Conservation (phyloP, 2,329 filamentous ascomycete species). For the Fusarium nelsonii region DNA sequence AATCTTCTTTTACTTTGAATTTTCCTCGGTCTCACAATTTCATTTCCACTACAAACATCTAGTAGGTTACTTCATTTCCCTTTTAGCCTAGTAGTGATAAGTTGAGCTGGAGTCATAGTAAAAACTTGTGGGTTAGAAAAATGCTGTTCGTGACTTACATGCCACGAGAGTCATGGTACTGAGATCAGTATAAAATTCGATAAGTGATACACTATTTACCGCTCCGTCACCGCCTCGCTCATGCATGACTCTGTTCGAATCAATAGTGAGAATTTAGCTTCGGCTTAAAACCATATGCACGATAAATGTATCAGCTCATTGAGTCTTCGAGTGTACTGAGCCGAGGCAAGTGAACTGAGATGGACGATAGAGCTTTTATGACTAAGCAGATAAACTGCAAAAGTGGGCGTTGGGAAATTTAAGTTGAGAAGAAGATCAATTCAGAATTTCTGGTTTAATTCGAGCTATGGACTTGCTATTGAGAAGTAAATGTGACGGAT, state of each 20-base stretch:
- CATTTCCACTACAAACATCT: not conserved
- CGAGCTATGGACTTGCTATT: not conserved
- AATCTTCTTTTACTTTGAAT: not conserved
- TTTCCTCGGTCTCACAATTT: not conserved
- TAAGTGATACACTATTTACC: too few species aligned
- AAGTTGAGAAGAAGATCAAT: not conserved
- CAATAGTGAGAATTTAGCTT: too few species aligned
- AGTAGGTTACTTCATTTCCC: too few species aligned
- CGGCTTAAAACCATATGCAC: not conserved
- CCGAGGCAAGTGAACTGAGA: not conserved
- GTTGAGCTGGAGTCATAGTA: too few species aligned
- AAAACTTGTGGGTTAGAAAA: too few species aligned
- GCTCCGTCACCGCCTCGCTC: too few species aligned
- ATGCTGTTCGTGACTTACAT: not conserved
- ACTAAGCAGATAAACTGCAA: not conserved
- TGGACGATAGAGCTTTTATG: not conserved
- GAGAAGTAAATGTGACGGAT: not conserved
- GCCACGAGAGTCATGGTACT: not conserved
- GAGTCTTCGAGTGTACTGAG: not conserved
- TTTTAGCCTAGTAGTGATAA: too few species aligned
- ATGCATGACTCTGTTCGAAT: too few species aligned
- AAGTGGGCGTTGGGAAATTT: not conserved
- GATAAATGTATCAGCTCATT: not conserved
- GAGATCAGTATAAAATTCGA: too few species aligned
- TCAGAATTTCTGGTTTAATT: fast-evolving